A percentile compares a stretch with the other conserved stretches of the same genome.
Evolutionary conservation across 441 rosid genomes (phyloP).

Genomic region (Raphanus hybrid): DNA sequence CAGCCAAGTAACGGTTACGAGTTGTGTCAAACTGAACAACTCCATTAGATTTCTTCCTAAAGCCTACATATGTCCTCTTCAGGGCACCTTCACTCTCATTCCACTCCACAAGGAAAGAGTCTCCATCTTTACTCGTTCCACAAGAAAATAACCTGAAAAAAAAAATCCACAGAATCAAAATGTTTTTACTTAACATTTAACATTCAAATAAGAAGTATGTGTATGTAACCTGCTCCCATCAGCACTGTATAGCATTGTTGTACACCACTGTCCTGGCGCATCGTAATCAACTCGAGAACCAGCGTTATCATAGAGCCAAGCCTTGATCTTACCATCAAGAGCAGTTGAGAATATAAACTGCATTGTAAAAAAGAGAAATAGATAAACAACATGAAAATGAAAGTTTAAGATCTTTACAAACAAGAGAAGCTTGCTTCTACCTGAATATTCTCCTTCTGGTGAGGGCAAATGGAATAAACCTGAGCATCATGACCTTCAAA

Average conservation of each 20-base stretch:
- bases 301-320: slow-evolving; percentile 81
- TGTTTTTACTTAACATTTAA: too few species aligned
- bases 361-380: slow-evolving; percentile 1
- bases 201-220: too few species aligned
- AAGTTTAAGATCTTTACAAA: neutral
- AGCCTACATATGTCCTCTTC: slow-evolving; percentile 68
- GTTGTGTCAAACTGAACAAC: slow-evolving; percentile 80
- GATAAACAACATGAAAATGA: slow-evolving; percentile 2
- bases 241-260: slow-evolving; percentile 83
- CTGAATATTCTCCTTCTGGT: slow-evolving; percentile 78
- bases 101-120: slow-evolving; percentile 86
- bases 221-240: slow-evolving; percentile 74
- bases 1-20: slow-evolving; percentile 76
- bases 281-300: slow-evolving; percentile 92
- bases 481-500: slow-evolving; percentile 94
- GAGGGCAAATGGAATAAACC: slow-evolving; percentile 90
- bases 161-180: too few species aligned
- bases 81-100: slow-evolving; percentile 83
- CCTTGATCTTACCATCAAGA: slow-evolving; percentile 89
- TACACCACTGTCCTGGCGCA: slow-evolving; percentile 87
- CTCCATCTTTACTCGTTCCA: slow-evolving; percentile 85
- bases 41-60: slow-evolving; percentile 66
- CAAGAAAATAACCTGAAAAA: slow-evolving; percentile 69
- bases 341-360: slow-evolving; percentile 95
- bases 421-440: slow-evolving; percentile 39